These are phyloP conservation scores for Euphorbia neoarborescens DNA, from an alignment of 441 rosid genomes.

Conservation along the genomic window DNA sequence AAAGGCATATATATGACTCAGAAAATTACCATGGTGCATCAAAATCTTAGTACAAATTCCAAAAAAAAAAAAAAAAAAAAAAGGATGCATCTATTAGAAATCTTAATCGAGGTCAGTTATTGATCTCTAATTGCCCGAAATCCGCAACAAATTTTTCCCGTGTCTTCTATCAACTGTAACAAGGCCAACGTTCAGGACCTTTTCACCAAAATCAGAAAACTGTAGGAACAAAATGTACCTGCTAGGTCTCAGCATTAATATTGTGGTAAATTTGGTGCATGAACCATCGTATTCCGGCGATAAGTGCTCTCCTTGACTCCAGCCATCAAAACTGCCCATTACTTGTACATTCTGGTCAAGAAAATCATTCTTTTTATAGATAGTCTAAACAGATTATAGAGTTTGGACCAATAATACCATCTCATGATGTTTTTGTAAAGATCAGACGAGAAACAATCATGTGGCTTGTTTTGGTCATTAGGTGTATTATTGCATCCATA, in stretches of 20 bases:
- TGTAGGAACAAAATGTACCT: conserved; percentile 30
- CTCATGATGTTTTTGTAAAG: background rate
- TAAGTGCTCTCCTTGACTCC: conserved; percentile 74
- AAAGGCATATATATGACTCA: too few species aligned
- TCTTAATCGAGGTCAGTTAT: background rate
- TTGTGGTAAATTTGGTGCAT: conserved; percentile 53
- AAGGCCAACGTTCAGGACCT: background rate
- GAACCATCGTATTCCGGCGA: conserved; percentile 75
- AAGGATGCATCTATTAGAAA: background rate
- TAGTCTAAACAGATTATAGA: too few species aligned
- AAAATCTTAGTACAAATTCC: too few species aligned
- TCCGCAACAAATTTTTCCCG: background rate
- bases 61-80: too few species aligned
- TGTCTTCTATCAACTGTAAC: too few species aligned
- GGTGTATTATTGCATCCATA: conserved; percentile 25
- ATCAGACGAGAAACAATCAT: too few species aligned
- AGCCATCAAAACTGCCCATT: conserved; percentile 80
- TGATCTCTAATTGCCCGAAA: background rate
- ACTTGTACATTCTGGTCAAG: conserved; percentile 66
- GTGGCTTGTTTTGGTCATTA: background rate
- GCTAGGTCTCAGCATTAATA: conserved; percentile 70
- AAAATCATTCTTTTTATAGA: too few species aligned
- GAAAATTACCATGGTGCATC: too few species aligned
- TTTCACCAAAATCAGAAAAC: background rate
- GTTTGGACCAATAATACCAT: background rate